Base-by-base conservation (phyloP, 2,329 filamentous ascomycete genomes). In the Colletotrichum lindemuthianum region DNA sequence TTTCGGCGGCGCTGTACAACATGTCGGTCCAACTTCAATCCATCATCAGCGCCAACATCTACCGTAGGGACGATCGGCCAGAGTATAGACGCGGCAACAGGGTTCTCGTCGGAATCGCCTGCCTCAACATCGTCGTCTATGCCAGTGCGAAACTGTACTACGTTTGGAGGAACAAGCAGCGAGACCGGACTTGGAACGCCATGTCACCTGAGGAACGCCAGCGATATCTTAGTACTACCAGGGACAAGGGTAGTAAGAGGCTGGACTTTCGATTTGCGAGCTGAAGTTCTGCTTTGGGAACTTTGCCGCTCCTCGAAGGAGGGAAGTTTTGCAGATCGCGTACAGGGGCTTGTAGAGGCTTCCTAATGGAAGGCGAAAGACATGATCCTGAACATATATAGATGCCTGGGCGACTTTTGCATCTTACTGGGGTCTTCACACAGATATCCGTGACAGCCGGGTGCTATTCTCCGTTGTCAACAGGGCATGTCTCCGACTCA, bases 1-100 rank as follows among this genome's bases (percentile, higher is more conserved):
- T 91, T 3, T 85, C 86, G 0, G 84, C 86, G 0, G 88, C 86
- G 0, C 75, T 86, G 12, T 89, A 89, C 72, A 89, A 88, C 57
- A 78, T 82, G 73, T 74, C 76, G 39, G 78, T 82, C 5, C 82
- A 84, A 69, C 70, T 79, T 0, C 78, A 79, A 36, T 78, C 78
- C 40, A 80, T 84, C 44, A 78, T 81, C 47, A 74, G 74, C 4
- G 75, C 76, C 0, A 81, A 83, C 54, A 81, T 85, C 55, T 84
- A 84, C 70, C 78, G 81, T 32, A 71, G 76, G 65, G 76, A 83
- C 63, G 78, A 84, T 58, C 73, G 74, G 60, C 82, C 80, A 3
- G 72, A 77, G 10, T 82, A 54, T 44, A 32, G 66, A 11, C 63
- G 59, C 37, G 63, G 63, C 13, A 66, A 66, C 33, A 48, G 54